These are phyloP conservation scores for Calonectria montana DNA, from an alignment of 2,329 filamentous ascomycete genomes.

Conservation along the genomic window DNA sequence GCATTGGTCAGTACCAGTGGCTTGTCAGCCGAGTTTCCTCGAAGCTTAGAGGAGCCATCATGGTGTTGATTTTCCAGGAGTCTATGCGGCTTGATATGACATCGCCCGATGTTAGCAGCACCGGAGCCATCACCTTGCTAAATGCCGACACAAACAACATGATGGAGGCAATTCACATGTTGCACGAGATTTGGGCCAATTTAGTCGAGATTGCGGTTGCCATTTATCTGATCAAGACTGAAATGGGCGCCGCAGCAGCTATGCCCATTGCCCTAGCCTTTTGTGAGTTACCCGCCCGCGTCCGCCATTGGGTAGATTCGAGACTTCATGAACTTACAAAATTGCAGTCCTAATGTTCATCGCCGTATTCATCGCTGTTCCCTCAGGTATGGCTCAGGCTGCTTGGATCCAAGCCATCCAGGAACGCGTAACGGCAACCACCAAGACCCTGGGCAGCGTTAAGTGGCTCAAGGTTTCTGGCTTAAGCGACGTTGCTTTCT, in stretches of 20 bases:
- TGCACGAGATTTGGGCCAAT: constrained; percentile 39
- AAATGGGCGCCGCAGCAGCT: constrained; percentile 55
- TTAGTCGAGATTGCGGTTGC: constrained; percentile 42
- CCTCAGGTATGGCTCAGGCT: constrained; percentile 48
- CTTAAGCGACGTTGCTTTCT: constrained; percentile 52
- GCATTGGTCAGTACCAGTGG: constrained; percentile 38
- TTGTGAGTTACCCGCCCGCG: constrained; percentile 49
- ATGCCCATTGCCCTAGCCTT: constrained; percentile 58
- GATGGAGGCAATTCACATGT: constrained; percentile 29
- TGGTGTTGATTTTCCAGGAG: constrained; percentile 42
- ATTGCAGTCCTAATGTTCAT: constrained; percentile 46
- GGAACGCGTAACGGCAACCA: constrained; percentile 59
- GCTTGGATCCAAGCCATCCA: constrained; percentile 63
- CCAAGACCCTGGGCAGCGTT: constrained; percentile 60
- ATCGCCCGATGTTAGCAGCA: constrained; percentile 31
- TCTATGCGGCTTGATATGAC: constrained; percentile 31
- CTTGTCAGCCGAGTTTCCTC: constrained; percentile 38
- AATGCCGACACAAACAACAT: constrained; percentile 44
- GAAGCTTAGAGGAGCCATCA: constrained; percentile 43
- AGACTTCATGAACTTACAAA: neutral
- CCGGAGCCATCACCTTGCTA: constrained; percentile 41
- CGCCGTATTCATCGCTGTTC: constrained; percentile 43
- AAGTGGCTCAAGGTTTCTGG: constrained; percentile 64
- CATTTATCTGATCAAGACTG: constrained; percentile 40
- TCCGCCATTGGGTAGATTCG: neutral